Evolutionary conservation across 2,329 filamentous ascomycete species (phyloP).

Genomic region (Polytolypa hystricis): DNA sequence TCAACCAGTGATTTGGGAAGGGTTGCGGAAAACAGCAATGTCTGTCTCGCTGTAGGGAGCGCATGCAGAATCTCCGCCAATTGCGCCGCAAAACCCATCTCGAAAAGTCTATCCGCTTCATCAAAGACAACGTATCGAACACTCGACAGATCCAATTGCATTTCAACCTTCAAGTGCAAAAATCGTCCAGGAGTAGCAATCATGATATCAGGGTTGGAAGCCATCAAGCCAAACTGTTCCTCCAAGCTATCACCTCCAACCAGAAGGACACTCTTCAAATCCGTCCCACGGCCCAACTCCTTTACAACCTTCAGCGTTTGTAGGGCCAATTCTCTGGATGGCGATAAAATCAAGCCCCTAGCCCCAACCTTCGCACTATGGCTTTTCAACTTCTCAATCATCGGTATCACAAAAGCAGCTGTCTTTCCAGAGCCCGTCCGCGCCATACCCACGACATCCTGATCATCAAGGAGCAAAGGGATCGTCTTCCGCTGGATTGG

Average conservation of each 20-base stretch:
- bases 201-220: conserved; percentile 89
- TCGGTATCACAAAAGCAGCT: conserved; percentile 92
- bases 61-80: conserved; percentile 87
- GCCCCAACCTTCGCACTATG: conserved; percentile 82
- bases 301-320: conserved; percentile 96
- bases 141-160: conserved; percentile 81
- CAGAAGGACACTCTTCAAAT: conserved; percentile 77
- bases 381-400: conserved; percentile 85
- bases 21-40: conserved; percentile 88
- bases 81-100: conserved; percentile 96
- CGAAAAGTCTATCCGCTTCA: conserved; percentile 91
- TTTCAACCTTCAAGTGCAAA: conserved; percentile 92
- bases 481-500: conserved; percentile 97
- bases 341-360: conserved; percentile 77
- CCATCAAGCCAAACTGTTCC: conserved; percentile 88
- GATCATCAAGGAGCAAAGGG: conserved; percentile 74
- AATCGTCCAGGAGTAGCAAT: conserved; percentile 96
- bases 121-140: conserved; percentile 94
- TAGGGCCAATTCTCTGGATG: conserved; percentile 84
- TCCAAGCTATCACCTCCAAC: conserved; percentile 94
- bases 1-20: conserved; percentile 89
- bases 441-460: conserved; percentile 98
- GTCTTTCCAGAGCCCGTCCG: conserved; percentile 98
- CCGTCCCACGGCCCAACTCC: conserved; percentile 80
- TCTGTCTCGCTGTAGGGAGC: conserved; percentile 74